Conservation (phyloP, 2,329 filamentous ascomycete species). For the Erysiphe neolycopersici region DNA sequence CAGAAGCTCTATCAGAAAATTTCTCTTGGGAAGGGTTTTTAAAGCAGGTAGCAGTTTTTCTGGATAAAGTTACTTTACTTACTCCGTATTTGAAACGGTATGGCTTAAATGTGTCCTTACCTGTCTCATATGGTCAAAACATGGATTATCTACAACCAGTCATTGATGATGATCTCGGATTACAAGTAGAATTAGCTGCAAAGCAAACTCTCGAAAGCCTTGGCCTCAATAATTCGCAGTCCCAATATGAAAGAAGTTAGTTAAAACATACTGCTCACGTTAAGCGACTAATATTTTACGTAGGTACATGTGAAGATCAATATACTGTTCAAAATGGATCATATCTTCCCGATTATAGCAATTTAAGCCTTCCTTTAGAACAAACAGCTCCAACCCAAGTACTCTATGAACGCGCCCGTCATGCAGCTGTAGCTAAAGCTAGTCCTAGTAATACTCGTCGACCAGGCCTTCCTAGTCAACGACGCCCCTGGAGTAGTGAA, state of each 20-base stretch:
- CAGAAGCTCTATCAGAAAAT: constrained; percentile 23
- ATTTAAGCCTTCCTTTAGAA: background rate
- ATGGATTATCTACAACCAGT: background rate
- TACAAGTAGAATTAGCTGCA: constrained; percentile 3
- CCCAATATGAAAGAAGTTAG: constrained; percentile 3
- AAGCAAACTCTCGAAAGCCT: constrained; percentile 4
- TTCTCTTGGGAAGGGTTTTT: constrained; percentile 39
- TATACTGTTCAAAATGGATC: background rate
- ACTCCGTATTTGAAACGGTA: constrained; percentile 18
- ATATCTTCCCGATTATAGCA: background rate
- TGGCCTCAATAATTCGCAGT: background rate
- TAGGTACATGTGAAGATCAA: background rate
- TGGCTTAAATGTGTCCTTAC: constrained; percentile 8
- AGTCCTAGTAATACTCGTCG: constrained; percentile 22
- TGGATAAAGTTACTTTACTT: constrained; percentile 26
- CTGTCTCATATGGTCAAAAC: constrained; percentile 1
- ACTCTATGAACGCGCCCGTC: constrained; percentile 27
- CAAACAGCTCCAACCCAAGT: constrained; percentile 20
- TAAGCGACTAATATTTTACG: background rate
- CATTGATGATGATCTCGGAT: constrained; percentile 4
- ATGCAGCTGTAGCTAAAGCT: constrained; percentile 26
- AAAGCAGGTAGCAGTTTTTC: constrained; percentile 27
- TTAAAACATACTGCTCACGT: background rate
- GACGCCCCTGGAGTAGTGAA: constrained; percentile 66
- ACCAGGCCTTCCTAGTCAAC: constrained; percentile 24